Evolutionary conservation across 805 yeast genomes (phyloP).

Genomic region (Naumovozyma castellii): DNA sequence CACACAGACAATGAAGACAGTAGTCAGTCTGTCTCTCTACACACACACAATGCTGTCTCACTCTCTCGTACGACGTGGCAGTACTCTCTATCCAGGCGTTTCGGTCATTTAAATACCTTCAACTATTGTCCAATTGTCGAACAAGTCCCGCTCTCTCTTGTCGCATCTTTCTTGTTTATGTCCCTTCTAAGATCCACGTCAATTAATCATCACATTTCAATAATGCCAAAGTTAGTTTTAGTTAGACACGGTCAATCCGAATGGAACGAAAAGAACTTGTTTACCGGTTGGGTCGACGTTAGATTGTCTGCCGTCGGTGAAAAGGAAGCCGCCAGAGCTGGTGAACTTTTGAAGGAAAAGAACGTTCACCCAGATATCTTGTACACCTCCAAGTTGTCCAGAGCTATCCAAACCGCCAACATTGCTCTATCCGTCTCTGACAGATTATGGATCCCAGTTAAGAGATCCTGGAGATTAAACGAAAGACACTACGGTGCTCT

Average conservation of each 20-base stretch:
- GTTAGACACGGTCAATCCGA: conserved; percentile 99
- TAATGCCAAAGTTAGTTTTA: conserved; percentile 64
- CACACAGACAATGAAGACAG: no score
- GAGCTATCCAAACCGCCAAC: conserved; percentile 97
- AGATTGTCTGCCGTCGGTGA: conserved; percentile 73
- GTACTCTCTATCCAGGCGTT: no score
- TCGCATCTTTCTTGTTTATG: background rate
- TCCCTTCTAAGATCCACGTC: background rate
- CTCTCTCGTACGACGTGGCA: no score
- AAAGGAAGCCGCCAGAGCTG: conserved; percentile 89
- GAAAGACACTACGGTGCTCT: conserved; percentile 99
- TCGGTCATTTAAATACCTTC: background rate
- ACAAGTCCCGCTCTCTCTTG: background rate
- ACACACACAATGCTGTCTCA: no score
- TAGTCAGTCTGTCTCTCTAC: no score
- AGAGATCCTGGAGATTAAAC: conserved; percentile 95
- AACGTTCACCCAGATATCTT: conserved; percentile 78
- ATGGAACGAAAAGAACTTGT: conserved; percentile 96
- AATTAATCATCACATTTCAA: background rate
- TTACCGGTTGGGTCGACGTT: conserved; percentile 99
- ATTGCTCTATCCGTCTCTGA: conserved; percentile 84
- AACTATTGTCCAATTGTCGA: no score
- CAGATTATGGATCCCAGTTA: conserved; percentile 81
- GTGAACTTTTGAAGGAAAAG: conserved; percentile 80
- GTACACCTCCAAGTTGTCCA: conserved; percentile 81